These are phyloP conservation scores for Trametes pubescens DNA, from an alignment of 1,284 basidiomycete species.

Conservation along the genomic window DNA sequence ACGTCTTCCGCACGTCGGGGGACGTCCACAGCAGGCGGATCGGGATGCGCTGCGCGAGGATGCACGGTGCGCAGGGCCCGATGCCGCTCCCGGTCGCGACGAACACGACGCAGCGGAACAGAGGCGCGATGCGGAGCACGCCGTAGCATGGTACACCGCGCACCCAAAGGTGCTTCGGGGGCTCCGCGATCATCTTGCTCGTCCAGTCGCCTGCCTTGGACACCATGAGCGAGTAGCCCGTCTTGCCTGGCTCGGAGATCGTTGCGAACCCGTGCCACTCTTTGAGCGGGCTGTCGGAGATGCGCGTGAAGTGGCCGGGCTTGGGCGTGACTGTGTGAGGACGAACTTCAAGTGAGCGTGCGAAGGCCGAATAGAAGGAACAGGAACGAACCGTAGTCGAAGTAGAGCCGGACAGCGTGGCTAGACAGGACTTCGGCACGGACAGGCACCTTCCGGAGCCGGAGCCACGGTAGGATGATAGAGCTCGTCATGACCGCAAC, in stretches of 20 bases:
- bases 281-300: slow-evolving; percentile 59
- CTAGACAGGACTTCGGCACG: slow-evolving; percentile 60
- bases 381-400: slow-evolving; percentile 56
- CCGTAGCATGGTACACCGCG: slow-evolving; percentile 67
- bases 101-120: slow-evolving; percentile 66
- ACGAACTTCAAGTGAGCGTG: background rate
- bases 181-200: slow-evolving; percentile 56
- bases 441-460: slow-evolving; percentile 62
- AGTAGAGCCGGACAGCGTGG: slow-evolving; percentile 65
- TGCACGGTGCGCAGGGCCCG: slow-evolving; percentile 63
- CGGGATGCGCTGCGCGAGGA: slow-evolving; percentile 59
- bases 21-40: slow-evolving; percentile 67
- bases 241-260: slow-evolving; percentile 57
- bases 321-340: slow-evolving; percentile 50
- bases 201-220: slow-evolving; percentile 72
- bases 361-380: background rate
- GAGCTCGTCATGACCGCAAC: slow-evolving; percentile 58
- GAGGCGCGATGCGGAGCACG: slow-evolving; percentile 62
- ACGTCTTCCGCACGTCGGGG: slow-evolving; percentile 65
- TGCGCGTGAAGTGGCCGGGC: slow-evolving; percentile 61
- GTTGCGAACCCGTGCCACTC: slow-evolving; percentile 74
- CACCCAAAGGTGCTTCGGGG: slow-evolving; percentile 63
- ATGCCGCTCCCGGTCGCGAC: slow-evolving; percentile 71
- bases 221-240: slow-evolving; percentile 65
- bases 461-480: slow-evolving; percentile 62